Evolutionary conservation across 2,329 filamentous ascomycete species (phyloP).

Genomic region (Colletotrichum tofieldiae): DNA sequence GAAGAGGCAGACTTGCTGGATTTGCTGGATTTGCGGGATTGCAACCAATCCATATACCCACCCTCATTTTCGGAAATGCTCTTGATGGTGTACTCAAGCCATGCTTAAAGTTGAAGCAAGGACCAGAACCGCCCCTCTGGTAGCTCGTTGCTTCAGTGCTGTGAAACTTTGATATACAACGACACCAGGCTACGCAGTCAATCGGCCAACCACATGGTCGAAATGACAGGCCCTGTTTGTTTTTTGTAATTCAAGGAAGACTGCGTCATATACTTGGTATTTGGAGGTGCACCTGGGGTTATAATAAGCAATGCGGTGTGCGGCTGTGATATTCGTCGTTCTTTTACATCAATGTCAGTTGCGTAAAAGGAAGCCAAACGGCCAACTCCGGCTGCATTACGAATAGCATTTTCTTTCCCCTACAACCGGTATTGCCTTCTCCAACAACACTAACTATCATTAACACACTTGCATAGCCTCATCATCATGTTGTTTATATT

Average conservation of each 20-base stretch:
- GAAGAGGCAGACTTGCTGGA: background rate
- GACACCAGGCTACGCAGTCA: background rate
- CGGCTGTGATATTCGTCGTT: too few species aligned
- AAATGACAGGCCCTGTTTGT: background rate
- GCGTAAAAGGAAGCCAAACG: background rate
- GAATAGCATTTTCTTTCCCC: too few species aligned
- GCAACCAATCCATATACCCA: background rate
- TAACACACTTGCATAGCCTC: background rate
- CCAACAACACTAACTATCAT: background rate
- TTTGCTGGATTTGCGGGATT: background rate
- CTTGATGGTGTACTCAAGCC: background rate
- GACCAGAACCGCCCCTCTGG: background rate
- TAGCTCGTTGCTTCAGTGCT: background rate
- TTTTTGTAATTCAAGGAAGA: too few species aligned
- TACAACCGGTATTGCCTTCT: too few species aligned
- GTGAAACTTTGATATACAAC: background rate
- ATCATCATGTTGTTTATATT: background rate
- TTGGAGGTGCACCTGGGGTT: background rate
- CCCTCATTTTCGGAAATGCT: background rate
- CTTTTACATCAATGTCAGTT: too few species aligned
- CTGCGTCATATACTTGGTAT: too few species aligned
- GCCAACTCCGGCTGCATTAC: background rate
- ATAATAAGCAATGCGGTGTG: background rate
- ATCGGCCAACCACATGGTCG: background rate
- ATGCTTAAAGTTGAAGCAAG: background rate